Evolutionary conservation across 2,329 filamentous ascomycete genomes (phyloP).

Genomic region (Beauveria medogensis): DNA sequence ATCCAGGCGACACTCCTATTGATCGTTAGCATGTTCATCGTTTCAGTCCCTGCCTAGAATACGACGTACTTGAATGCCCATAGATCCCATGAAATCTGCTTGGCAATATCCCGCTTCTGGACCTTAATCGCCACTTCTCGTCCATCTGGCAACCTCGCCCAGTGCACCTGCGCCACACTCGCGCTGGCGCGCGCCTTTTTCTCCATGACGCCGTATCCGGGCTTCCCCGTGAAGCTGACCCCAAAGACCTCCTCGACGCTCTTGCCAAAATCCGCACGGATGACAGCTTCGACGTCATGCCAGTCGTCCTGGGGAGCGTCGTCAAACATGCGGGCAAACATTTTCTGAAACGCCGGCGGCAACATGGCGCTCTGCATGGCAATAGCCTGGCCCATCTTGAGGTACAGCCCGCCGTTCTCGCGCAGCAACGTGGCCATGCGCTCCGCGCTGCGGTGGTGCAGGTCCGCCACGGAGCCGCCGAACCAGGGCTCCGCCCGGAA

Average conservation of each 20-base stretch:
- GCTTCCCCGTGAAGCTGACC: constrained; percentile 67
- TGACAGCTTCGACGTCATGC: constrained; percentile 76
- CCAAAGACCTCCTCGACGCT: constrained; percentile 87
- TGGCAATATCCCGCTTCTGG: constrained; percentile 87
- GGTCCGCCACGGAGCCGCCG: constrained; percentile 63
- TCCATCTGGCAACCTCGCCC: constrained; percentile 79
- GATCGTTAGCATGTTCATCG: constrained; percentile 12
- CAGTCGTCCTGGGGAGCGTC: constrained; percentile 91
- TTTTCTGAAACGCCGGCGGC: constrained; percentile 88
- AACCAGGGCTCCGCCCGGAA: constrained; percentile 73
- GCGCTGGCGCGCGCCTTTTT: constrained; percentile 62
- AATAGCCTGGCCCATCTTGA: constrained; percentile 97
- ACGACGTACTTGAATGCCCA: constrained; percentile 80
- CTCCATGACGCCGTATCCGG: constrained; percentile 59
- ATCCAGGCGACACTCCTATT: constrained; percentile 66
- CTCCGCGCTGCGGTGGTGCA: constrained; percentile 79
- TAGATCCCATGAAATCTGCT: constrained; percentile 88
- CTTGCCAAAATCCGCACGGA: constrained; percentile 81
- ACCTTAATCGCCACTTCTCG: constrained; percentile 92
- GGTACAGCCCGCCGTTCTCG: constrained; percentile 83
- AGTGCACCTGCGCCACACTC: constrained; percentile 94
- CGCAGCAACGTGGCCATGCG: constrained; percentile 73
- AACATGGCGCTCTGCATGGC: constrained; percentile 96
- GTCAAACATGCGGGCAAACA: constrained; percentile 96
- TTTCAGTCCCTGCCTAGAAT: background rate